Base-by-base conservation (phyloP, 495 filamentous ascomycete species). In the Trichoderma gamsii region DNA sequence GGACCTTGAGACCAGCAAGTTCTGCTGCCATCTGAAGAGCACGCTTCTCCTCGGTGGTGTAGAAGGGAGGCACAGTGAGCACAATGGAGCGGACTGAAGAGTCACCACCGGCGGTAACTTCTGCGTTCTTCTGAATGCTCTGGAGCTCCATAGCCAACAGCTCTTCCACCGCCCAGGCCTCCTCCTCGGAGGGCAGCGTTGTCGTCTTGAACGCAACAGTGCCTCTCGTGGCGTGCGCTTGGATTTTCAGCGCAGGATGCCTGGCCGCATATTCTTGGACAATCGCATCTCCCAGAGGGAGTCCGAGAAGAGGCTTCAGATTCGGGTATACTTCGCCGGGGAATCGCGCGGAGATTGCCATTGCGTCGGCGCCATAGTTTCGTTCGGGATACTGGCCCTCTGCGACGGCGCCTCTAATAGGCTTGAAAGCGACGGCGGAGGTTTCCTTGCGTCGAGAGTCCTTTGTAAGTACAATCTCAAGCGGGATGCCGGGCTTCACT, bases 391-490 rank as follows among this genome's bases (percentile, higher is more conserved):
- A 97, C 16, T 76, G 72, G 61, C 84, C 86, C 43, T 82, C 81
- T 38, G 85, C 82, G 69, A 85, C 80, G 66, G 78, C 81, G 74
- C 80, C 80, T 78, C 82, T 82, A 23, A 85, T 80, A 52, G 93
- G 92, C 77, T 98, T 99, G 84, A 99, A 98, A 41, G 92, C 90
- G 72, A 98, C 88, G 59, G 93, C 93, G 4, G 94, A 91, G 25
- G 82, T 84, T 76, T 99, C 96, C 81, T 99, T 99, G 72, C 95
- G 89, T 77, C 96, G 91, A 44, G 95, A 97, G 78, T 99, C 95
- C 77, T 97, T 98, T n/a, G 92, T 97, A 67, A 97, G 85, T 75
- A 99, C 93, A 71, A 99, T 98, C 74, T 98, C 96, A 77, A 98
- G 92, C 13, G 96, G 96, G 68, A 97, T 96, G 69, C 95, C 95